Evolutionary conservation across 2,329 filamentous ascomycete species (phyloP).

Genomic region (Diaporthe eres): DNA sequence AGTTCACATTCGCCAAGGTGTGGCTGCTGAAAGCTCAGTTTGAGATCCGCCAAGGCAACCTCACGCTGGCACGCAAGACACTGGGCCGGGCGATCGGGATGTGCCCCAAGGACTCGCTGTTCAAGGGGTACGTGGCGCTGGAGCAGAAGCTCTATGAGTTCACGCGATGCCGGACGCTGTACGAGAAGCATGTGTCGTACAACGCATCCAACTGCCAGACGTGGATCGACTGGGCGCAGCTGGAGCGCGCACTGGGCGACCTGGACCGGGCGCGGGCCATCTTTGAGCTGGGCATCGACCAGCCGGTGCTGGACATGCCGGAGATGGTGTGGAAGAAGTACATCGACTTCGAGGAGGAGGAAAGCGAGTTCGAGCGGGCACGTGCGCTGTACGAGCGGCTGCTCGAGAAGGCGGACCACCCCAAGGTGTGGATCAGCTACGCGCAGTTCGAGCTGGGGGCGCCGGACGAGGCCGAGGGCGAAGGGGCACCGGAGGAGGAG

Average conservation of each 20-base stretch:
- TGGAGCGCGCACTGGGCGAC: slow-evolving; percentile 93
- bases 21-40: slow-evolving; percentile 97
- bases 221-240: slow-evolving; percentile 96
- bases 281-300: slow-evolving; percentile 89
- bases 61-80: slow-evolving; percentile 86
- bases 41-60: slow-evolving; percentile 87
- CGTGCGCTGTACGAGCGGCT: slow-evolving; percentile 89
- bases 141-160: slow-evolving; percentile 97
- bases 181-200: slow-evolving; percentile 94
- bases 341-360: slow-evolving; percentile 98
- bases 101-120: slow-evolving; percentile 96
- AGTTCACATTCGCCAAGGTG: slow-evolving; percentile 97
- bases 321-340: slow-evolving; percentile 98
- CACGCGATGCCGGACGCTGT: slow-evolving; percentile 88
- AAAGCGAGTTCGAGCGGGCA: slow-evolving; percentile 89
- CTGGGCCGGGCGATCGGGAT: slow-evolving; percentile 91
- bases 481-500: slow-evolving; percentile 71
- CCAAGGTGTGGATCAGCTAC: slow-evolving; percentile 99
- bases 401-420: slow-evolving; percentile 94
- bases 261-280: slow-evolving; percentile 89
- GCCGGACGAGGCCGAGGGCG: slow-evolving; percentile 77
- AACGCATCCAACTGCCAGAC: slow-evolving; percentile 91
- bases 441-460: slow-evolving; percentile 99
- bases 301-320: slow-evolving; percentile 93
- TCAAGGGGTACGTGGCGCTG: slow-evolving; percentile 92